A percentile compares a stretch with the other conserved stretches of the same genome.
These are phyloP conservation scores for Exutisphaerella laricina DNA, from an alignment of 2,329 filamentous ascomycete genomes.

Conservation along the genomic window DNA sequence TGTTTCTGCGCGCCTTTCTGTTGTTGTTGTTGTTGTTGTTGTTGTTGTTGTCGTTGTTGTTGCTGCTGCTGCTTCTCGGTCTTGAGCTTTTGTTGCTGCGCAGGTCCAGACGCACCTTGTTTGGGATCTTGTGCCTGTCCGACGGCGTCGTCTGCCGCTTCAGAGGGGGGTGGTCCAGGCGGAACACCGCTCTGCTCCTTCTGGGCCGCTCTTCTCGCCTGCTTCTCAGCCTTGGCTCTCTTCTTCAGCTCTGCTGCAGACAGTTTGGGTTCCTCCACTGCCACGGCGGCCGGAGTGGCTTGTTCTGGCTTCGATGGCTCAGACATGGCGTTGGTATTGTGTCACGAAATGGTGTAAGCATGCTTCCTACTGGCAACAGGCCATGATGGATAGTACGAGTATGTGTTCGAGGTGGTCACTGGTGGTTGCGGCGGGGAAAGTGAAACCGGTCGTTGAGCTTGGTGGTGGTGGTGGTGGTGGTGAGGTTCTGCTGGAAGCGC, in stretches of 20 bases:
- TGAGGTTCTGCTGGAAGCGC: no score
- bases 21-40: conserved; percentile 33
- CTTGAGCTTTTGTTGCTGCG: conserved; percentile 21
- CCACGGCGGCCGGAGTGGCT: neutral
- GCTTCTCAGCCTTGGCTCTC: conserved; percentile 84
- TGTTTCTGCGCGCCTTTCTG: conserved; percentile 30
- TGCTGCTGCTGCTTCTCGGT: conserved; percentile 27
- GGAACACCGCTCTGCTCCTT: conserved; percentile 26
- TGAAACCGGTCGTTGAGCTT: no score
- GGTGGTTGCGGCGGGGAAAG: no score
- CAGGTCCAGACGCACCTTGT: conserved; percentile 4
- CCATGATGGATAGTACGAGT: no score
- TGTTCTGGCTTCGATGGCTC: conserved; percentile 15
- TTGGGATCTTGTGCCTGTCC: conserved; percentile 17
- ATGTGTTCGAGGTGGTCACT: no score
- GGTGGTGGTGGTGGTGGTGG: no score
- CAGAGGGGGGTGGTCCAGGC: conserved; percentile 4
- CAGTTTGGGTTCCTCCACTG: conserved; percentile 47
- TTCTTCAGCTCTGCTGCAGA: conserved; percentile 80
- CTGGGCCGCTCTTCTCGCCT: conserved; percentile 63
- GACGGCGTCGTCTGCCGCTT: conserved; percentile 13
- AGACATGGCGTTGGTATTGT: conserved; percentile 15
- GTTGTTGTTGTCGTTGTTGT: conserved; percentile 29
- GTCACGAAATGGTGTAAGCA: no score
- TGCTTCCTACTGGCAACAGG: no score